Conservation (phyloP, 176 grass and related monocot species). For the Rhynchospora pubera region DNA sequence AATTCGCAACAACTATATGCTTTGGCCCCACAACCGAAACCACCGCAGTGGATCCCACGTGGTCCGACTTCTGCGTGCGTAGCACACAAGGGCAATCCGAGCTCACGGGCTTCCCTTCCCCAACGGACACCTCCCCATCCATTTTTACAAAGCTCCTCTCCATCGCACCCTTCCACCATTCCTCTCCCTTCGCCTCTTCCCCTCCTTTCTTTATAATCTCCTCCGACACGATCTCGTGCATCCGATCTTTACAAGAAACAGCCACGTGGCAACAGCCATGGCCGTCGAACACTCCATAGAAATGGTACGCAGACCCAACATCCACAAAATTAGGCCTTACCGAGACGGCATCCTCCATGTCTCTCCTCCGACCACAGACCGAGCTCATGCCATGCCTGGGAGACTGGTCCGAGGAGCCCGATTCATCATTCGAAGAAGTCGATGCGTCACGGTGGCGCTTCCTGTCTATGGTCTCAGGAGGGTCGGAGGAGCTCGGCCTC, state of each 20-base stretch:
- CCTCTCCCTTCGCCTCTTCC: not conserved
- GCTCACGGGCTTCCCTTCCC: conserved; percentile 1
- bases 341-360: conserved; percentile 58
- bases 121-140: conserved; percentile 27
- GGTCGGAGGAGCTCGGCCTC: not conserved
- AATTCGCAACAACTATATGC: conserved; percentile 50
- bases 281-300: conserved; percentile 57
- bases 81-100: conserved; percentile 48
- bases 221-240: conserved; percentile 48
- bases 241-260: conserved; percentile 36
- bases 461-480: not conserved
- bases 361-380: conserved; percentile 34
- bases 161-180: conserved; percentile 46
- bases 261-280: conserved; percentile 59
- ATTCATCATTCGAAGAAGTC: not conserved
- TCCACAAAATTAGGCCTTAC: conserved; percentile 37
- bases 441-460: not conserved
- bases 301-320: conserved; percentile 21
- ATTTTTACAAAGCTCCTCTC: conserved; percentile 41
- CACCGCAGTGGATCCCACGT: conserved; percentile 53
- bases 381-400: conserved; percentile 48
- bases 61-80: conserved; percentile 44
- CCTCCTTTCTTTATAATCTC: conserved; percentile 28
- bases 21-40: conserved; percentile 37
- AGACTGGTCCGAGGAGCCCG: conserved; percentile 6